Evolutionary conservation across 805 yeast genomes (phyloP).

Genomic region (Sporopachydermia lactativora): DNA sequence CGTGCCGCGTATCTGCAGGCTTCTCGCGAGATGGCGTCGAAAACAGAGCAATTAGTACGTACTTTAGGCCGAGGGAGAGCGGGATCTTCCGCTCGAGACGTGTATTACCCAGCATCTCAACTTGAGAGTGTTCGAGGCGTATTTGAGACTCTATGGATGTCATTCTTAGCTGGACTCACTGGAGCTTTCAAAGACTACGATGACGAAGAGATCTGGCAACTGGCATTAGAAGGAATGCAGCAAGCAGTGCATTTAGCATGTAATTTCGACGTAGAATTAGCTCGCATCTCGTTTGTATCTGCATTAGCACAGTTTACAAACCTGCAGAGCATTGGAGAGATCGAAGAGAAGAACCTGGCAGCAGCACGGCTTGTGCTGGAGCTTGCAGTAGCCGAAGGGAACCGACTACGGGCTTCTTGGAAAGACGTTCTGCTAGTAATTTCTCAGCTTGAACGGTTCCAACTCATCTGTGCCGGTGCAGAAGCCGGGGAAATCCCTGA

Average conservation of each 20-base stretch:
- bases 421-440: slow-evolving; percentile 64
- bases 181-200: slow-evolving; percentile 87
- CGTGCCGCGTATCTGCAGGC: slow-evolving; percentile 86
- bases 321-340: slow-evolving; percentile 62
- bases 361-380: slow-evolving; percentile 67
- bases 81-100: slow-evolving; percentile 21
- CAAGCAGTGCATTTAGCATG: slow-evolving; percentile 74
- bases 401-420: slow-evolving; percentile 67
- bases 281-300: slow-evolving; percentile 79
- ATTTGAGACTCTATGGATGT: slow-evolving; percentile 95
- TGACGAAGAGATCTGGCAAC: slow-evolving; percentile 42
- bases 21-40: slow-evolving; percentile 78
- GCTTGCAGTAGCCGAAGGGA: slow-evolving; percentile 70
- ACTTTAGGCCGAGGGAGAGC: slow-evolving; percentile 22
- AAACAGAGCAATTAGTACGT: slow-evolving; percentile 75
- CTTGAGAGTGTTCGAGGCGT: slow-evolving; percentile 86
- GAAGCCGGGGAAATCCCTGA: slow-evolving; percentile 80
- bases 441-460: slow-evolving; percentile 85
- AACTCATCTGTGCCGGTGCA: slow-evolving; percentile 75
- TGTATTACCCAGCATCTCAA: slow-evolving; percentile 72
- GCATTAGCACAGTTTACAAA: slow-evolving; percentile 82
- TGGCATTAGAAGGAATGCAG: slow-evolving; percentile 75
- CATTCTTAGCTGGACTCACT: slow-evolving; percentile 84
- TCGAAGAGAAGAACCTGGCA: slow-evolving; percentile 64
- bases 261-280: slow-evolving; percentile 68